These are phyloP conservation scores for Citrus maxima DNA, from an alignment of 345 rosid genomes.

Conservation along the genomic window DNA sequence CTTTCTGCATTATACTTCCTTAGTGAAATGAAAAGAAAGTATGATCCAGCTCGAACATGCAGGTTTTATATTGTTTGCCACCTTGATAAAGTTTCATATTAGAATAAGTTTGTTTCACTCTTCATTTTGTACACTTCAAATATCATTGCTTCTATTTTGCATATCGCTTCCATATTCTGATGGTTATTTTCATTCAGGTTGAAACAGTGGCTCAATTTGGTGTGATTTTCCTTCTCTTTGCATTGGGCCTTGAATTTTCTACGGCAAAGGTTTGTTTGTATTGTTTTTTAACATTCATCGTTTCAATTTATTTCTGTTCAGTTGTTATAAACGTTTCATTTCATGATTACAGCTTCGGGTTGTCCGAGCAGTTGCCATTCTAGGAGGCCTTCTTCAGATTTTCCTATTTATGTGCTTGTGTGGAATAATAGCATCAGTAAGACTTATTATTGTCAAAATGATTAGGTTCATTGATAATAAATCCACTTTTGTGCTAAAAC, in stretches of 20 bases:
- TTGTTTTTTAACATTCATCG: not conserved
- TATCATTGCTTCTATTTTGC: too few relatives aligned
- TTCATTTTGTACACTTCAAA: not conserved
- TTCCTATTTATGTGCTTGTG: constrained; percentile 57
- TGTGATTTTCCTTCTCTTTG: constrained; percentile 61
- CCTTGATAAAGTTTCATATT: not conserved
- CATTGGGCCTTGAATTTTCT: constrained; percentile 59
- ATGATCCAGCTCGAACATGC: not conserved
- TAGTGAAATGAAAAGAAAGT: not conserved
- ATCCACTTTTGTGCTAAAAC: not conserved
- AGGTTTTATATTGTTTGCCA: not conserved
- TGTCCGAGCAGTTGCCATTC: constrained; percentile 58
- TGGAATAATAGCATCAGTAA: constrained; percentile 51
- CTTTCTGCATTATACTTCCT: not conserved
- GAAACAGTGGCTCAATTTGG: constrained; percentile 73
- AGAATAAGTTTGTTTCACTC: not conserved
- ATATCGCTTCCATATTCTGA: not conserved
- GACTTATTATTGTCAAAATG: constrained; percentile 2
- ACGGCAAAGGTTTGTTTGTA: constrained; percentile 35
- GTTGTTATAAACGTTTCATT: constrained; percentile 2
- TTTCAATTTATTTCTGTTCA: not conserved
- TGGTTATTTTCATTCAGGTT: constrained; percentile 31
- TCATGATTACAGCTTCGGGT: constrained; percentile 47
- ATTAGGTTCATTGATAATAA: constrained; percentile 1
- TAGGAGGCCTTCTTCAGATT: constrained; percentile 60